Base-by-base conservation (phyloP, 495 filamentous ascomycete genomes). In the Halenospora varia region DNA sequence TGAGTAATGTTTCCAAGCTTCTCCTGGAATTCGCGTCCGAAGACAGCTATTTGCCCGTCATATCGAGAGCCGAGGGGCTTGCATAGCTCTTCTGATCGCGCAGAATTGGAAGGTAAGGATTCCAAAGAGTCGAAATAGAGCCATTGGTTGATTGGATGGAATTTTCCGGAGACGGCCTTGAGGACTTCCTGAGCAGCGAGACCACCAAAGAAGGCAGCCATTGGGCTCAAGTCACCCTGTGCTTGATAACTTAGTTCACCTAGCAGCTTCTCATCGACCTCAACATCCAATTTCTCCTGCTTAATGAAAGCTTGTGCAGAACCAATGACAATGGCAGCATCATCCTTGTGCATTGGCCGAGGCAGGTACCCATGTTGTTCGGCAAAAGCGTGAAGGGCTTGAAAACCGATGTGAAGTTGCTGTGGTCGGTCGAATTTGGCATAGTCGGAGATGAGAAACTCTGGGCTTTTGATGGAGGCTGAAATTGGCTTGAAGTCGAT, bases 111-210 rank as follows among this genome's bases (percentile, higher is more conserved):
- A 13, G 95, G 92, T 39, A 99, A 81, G 20, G 94, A 96, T 74
- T 99, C 95, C 45, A 99, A 76, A 6, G 95, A 95, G 71, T 99
- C 94, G 61, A 99, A 94, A 76, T 99, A 99, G 62, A 97, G 80
- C 81, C 87, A 96, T 69, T 97, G 95, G 56, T 88, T 79, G 56
- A 97, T 85, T 3, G 95, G 95, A 61, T 88, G 81, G 73, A 99
- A 99, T 71, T 99, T 99, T 61, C 93, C 94, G 51, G 95, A 99
- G 20, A 99, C 89, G 41, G 93, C 89, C 72, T 99, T 97, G 50
- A 99, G 80, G 18, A 96, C 90, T 68, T 99, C 95, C 71, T 99
- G 95, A 10, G 95, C 95, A 40, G 89, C 87, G 57, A 97, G 81
- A 63, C 95, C 95, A 66, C 95, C 95, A 68, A 96, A 96, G 75